Base-by-base conservation (phyloP, 2,329 filamentous ascomycete species). In the Meredithiella fracta region DNA sequence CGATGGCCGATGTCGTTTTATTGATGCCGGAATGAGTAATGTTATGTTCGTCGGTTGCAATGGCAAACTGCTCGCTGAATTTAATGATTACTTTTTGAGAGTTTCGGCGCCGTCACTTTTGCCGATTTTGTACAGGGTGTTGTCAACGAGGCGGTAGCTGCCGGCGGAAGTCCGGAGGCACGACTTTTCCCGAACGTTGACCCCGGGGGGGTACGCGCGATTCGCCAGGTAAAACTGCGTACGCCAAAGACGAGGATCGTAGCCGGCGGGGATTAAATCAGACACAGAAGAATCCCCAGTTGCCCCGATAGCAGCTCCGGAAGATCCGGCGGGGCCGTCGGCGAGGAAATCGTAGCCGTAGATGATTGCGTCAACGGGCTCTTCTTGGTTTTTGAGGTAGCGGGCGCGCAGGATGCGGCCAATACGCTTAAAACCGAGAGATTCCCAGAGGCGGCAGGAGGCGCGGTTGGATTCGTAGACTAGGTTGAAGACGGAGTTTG, bases 201-300 rank as follows among this genome's bases (percentile, higher is more conserved):
- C 90, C 60, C 90, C 91, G 64, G 84, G 83, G 59, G 92, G 92
- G 68, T 98, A 97, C 68, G 90, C 88, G 65, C 84, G 85, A 68
- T 90, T 88, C 70, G 94, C 94, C 65, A 97, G 81, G 70, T 97
- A 97, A 74, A 86, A 97, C 65, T 90, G 85, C 67, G 97, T 97
- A 75, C 96, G 96, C 74, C 96, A 91, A 74, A 97, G 97, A 63
- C 92, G 86, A 72, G 96, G 90, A 73, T 96, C 90, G 22, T 58
- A 47, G 4, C 56, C 52, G 2, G 37, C 31, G 2, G 56, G 56
- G 25, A 58, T 58, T 9, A 56, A 58, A 17, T 58, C 59, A 51
- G 68, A 85, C 1, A 51, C 38, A 22, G 53, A 51, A 38, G 25
- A 40, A 22, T 49, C 50, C 7, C 40, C 8, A 15, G 52, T 90